A percentile compares a stretch with the other conserved stretches of the same genome.
phyloP scores from a whole-genome alignment of 2,329 filamentous ascomycete species.

The Botrytis porri region DNA sequence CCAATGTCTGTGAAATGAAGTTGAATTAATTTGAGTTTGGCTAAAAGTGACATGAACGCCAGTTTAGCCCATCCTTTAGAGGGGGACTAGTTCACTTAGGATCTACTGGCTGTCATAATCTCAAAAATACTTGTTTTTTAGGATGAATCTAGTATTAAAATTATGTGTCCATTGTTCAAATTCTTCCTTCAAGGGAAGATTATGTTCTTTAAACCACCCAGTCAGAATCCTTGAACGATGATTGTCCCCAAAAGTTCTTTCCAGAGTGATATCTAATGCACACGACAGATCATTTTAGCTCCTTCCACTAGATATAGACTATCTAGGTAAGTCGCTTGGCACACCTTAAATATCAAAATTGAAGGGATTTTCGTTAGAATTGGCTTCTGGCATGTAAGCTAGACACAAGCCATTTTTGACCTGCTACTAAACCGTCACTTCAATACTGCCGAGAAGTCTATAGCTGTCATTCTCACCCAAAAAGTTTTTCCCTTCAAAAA shows the following conservation, averaged over 20 bases:
- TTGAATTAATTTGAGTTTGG: not conserved
- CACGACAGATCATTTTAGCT: not conserved
- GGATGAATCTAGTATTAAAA: not conserved
- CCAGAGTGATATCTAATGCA: not conserved
- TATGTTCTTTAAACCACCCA: not conserved
- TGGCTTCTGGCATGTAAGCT: not conserved
- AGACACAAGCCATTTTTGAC: not conserved
- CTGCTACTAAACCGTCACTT: not conserved
- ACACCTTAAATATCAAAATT: not conserved
- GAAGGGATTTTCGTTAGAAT: not conserved
- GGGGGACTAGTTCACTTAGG: not conserved
- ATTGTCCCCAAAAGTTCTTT: not conserved
- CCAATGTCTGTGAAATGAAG: not conserved
- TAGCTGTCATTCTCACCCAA: too few relatives aligned
- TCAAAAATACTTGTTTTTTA: too few relatives aligned
- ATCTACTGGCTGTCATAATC: not conserved
- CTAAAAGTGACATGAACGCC: not conserved
- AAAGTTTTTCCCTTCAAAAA: too few relatives aligned
- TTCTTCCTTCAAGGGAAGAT: not conserved
- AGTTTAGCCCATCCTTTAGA: not conserved
- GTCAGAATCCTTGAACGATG: not conserved
- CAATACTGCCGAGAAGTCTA: not conserved
- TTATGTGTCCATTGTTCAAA: fast-evolving
- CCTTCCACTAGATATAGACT: not conserved
- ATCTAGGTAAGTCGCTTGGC: too few relatives aligned